Evolutionary conservation across 805 yeast species (phyloP).

Genomic region (Vanderwaltozyma yarrowii): DNA sequence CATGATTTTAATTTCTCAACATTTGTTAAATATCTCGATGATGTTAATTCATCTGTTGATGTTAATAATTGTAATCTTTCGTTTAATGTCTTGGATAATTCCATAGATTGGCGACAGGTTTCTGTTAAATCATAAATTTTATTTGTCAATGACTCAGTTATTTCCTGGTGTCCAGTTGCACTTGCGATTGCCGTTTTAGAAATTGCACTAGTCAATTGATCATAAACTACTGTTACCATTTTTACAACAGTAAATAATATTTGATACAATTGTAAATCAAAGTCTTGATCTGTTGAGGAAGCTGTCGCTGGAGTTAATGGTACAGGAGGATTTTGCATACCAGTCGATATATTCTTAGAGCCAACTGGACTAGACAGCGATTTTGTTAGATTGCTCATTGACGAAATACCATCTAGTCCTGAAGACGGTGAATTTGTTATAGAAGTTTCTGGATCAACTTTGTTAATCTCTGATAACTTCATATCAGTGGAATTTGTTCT

Average conservation of each 20-base stretch:
- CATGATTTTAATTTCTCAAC: slow-evolving; percentile 57
- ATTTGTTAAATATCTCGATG: slow-evolving; percentile 33
- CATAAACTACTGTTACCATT: slow-evolving; percentile 68
- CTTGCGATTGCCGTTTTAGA: slow-evolving; percentile 51
- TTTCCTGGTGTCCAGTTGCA: slow-evolving; percentile 32
- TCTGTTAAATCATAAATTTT: slow-evolving; percentile 69
- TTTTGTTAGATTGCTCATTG: too few relatives aligned
- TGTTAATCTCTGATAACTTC: background rate
- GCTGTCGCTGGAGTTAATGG: slow-evolving; percentile 3
- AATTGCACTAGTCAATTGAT: slow-evolving; percentile 60
- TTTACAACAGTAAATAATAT: slow-evolving; percentile 52
- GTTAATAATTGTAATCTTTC: slow-evolving; percentile 43
- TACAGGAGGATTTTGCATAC: slow-evolving; percentile 3
- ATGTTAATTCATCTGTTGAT: slow-evolving; percentile 8
- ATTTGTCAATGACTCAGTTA: slow-evolving; percentile 32
- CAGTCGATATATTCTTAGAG: too few relatives aligned
- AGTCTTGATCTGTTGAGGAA: slow-evolving; percentile 8
- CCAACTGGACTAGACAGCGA: too few relatives aligned
- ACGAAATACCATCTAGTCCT: background rate
- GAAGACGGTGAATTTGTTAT: background rate
- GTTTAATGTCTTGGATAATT: slow-evolving; percentile 60
- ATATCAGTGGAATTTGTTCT: background rate
- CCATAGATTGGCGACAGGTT: slow-evolving; percentile 73
- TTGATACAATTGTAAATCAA: slow-evolving; percentile 58
- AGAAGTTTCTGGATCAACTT: background rate